These are phyloP conservation scores for Linnemannia hyalina DNA, from an alignment of 192 early-diverging fungal genomes.

Conservation along the genomic window DNA sequence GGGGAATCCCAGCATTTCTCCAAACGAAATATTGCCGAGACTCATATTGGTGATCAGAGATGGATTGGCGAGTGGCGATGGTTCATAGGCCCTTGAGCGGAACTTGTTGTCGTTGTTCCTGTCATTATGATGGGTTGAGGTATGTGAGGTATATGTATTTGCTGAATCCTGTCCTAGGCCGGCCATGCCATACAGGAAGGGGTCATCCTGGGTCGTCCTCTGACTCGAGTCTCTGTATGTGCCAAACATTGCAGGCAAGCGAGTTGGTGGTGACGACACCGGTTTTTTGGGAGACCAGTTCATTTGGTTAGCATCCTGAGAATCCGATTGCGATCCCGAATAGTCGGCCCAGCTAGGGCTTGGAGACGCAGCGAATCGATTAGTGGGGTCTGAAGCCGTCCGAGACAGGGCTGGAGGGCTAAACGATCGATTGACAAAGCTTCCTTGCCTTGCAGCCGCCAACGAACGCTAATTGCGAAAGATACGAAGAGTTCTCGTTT, in stretches of 20 bases:
- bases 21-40: constrained; percentile 44
- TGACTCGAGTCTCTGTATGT: constrained; percentile 30
- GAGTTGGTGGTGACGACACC: neutral
- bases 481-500: neutral
- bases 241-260: constrained; percentile 23
- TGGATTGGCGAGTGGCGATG: constrained; percentile 48
- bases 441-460: neutral
- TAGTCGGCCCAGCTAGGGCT: neutral
- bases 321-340: constrained; percentile 6
- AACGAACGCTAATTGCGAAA: neutral
- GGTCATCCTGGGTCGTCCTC: neutral
- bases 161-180: neutral
- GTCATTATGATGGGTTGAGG: neutral
- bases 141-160: neutral
- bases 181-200: neutral
- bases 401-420: neutral
- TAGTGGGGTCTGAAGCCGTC: neutral
- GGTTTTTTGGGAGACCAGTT: constrained; percentile 45
- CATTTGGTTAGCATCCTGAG: constrained; percentile 28
- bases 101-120: constrained; percentile 22
- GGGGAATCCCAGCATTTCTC: constrained; percentile 51
- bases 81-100: constrained; percentile 43
- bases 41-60: constrained; percentile 36
- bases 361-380: neutral
- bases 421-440: neutral